Evolutionary conservation across 225 moss, liverwort and hornwort genomes (phyloP).

Genomic region (Thuidium tamariscinum): DNA sequence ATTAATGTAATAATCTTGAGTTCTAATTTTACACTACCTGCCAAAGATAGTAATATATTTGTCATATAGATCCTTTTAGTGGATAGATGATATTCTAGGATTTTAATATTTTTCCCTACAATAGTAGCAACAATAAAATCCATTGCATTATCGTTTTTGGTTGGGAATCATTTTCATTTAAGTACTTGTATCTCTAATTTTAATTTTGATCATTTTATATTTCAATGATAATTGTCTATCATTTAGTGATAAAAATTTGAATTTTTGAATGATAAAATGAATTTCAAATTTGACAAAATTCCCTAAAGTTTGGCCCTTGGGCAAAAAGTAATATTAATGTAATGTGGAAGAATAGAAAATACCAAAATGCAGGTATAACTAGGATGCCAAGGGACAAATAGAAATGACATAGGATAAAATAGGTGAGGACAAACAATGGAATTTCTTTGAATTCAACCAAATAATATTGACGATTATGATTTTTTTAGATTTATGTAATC

Average conservation of each 20-base stretch:
- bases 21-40: background rate
- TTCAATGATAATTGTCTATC: background rate
- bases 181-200: background rate
- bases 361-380: rapidly evolving
- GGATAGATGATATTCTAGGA: background rate
- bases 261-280: background rate
- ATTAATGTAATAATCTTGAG: background rate
- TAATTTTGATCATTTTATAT: background rate
- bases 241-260: background rate
- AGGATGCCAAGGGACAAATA: background rate
- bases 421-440: rapidly evolving
- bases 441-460: background rate
- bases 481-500: background rate
- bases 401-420: background rate
- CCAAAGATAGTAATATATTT: background rate
- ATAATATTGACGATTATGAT: background rate
- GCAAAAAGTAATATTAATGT: background rate
- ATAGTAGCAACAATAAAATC: rapidly evolving
- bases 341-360: rapidly evolving
- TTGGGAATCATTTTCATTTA: background rate
- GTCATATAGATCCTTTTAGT: rapidly evolving
- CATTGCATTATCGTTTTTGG: background rate
- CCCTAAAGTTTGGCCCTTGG: rapidly evolving
- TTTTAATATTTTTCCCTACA: background rate
- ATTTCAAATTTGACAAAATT: background rate